Base-by-base conservation (phyloP, 2,329 filamentous ascomycete genomes). In the Penicillium hesseltinei region DNA sequence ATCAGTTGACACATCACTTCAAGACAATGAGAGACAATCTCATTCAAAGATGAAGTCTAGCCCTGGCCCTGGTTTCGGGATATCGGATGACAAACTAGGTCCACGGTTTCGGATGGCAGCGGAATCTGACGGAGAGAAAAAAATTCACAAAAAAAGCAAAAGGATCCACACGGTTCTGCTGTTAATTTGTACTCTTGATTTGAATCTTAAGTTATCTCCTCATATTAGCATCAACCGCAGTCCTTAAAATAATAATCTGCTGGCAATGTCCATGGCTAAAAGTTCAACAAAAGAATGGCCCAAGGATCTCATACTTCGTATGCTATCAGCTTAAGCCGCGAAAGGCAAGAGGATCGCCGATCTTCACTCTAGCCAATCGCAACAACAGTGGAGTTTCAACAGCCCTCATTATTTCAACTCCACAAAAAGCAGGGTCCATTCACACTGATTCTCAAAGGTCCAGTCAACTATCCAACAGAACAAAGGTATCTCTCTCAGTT, bases 31-130 rank as follows among this genome's bases (percentile, higher is more conserved):
- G 23, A 50, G 27, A 39, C 19, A 27, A 29, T 51, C 36, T 8
- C 25, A 50, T 35, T 47, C 19, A 35, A 23, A 11, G 8, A 5
- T 33, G 6, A 4, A 36, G 5, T 25, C 21, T 35, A 8, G 15
- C 45, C 19, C 21, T 46, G 2, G 25, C 31, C 31, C 31, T 13
- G 27, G 25, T 52, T 19, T 29, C 33, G 42, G 49, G 11, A 42
- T 21, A 13, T 47, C 42, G 49, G 49, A 21, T 36, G 7, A 47
- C 11, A 27, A 35, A n/a, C 19, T 19, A 42, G 53, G 36, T 51
- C 53, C 31, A 10, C 21, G 19, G 49, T 47, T 23, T 57, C 54
- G 54, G 54, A 57, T 57, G 36, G n/a, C 40, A 15, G 54, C 54
- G 49, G 54, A 57, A 47, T 40, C 21, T 36, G 40, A 46, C 15